Percentiles rank a stretch among this genome's conserved stretches.
These are phyloP conservation scores for Suillus subalutaceus DNA, from an alignment of 768 basidiomycete genomes.

Conservation along the genomic window DNA sequence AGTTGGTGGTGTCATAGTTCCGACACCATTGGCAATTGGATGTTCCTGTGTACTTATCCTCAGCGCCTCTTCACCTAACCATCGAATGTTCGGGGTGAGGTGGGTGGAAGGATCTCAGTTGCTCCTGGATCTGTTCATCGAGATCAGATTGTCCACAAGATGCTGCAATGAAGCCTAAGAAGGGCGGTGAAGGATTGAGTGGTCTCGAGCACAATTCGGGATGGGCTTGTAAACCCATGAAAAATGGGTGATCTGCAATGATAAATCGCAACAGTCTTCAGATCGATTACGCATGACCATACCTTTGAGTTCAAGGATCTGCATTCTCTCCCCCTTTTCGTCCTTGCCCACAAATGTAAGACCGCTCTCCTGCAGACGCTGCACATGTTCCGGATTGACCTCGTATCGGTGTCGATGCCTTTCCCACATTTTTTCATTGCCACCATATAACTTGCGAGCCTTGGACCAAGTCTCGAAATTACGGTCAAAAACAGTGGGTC, in stretches of 20 bases:
- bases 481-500: slow-evolving; percentile 89
- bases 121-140: slow-evolving; percentile 71
- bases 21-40: slow-evolving; percentile 24
- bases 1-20: slow-evolving; percentile 20
- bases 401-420: slow-evolving; percentile 96
- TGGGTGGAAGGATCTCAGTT: slow-evolving; percentile 62
- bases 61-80: slow-evolving; percentile 66
- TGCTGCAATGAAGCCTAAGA: slow-evolving; percentile 94
- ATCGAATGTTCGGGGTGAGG: slow-evolving; percentile 78
- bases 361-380: slow-evolving; percentile 69
- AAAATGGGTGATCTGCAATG: slow-evolving; percentile 84
- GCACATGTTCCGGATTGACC: slow-evolving; percentile 88
- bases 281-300: slow-evolving; percentile 23
- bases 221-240: slow-evolving; percentile 92
- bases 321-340: slow-evolving; percentile 97
- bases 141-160: slow-evolving; percentile 58
- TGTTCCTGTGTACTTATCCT: slow-evolving; percentile 39
- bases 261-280: slow-evolving; percentile 4
- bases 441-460: slow-evolving; percentile 81
- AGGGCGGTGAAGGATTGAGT: slow-evolving; percentile 94
- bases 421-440: slow-evolving; percentile 86
- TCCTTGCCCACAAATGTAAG: slow-evolving; percentile 87
- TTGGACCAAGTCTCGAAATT: slow-evolving; percentile 72
- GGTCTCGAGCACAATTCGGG: slow-evolving; percentile 99
- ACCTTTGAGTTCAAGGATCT: slow-evolving; percentile 88